Evolutionary conservation across 2,329 filamentous ascomycete genomes (phyloP).

Genomic region (Cadophora luteo-olivacea): DNA sequence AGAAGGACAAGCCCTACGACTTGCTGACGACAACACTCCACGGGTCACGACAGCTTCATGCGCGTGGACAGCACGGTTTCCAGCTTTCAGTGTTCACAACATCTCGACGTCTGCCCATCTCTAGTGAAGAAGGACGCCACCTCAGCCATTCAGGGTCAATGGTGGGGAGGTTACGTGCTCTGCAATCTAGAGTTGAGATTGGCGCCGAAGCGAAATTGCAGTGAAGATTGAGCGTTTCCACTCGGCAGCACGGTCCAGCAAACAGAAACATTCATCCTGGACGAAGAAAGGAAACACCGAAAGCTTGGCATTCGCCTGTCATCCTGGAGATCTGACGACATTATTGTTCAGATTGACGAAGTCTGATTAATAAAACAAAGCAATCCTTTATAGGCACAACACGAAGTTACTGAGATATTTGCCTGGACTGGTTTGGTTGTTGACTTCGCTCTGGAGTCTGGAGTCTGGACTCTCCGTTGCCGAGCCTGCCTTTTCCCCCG

Average conservation of each 20-base stretch:
- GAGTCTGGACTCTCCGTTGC: slow-evolving; percentile 8
- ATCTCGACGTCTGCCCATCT: slow-evolving; percentile 8
- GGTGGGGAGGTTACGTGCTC: slow-evolving; percentile 31
- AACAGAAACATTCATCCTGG: slow-evolving; percentile 6
- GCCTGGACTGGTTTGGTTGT: background rate
- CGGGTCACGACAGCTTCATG: slow-evolving; percentile 23
- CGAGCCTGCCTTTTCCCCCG: slow-evolving; percentile 7
- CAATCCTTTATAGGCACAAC: background rate
- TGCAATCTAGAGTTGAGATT: slow-evolving; percentile 31
- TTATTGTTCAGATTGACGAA: background rate
- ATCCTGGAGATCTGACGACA: background rate
- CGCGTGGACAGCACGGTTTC: slow-evolving; percentile 16
- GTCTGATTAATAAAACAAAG: slow-evolving; percentile 6
- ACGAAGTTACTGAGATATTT: background rate
- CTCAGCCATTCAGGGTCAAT: slow-evolving; percentile 12
- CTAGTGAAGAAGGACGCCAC: background rate
- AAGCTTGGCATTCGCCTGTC: background rate
- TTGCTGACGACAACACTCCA: slow-evolving; percentile 22
- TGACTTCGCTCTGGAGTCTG: background rate
- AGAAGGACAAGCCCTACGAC: slow-evolving; percentile 9
- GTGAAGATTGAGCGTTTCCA: slow-evolving; percentile 21
- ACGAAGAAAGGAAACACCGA: slow-evolving; percentile 4
- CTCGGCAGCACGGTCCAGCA: slow-evolving; percentile 18
- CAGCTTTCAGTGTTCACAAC: background rate
- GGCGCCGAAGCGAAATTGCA: slow-evolving; percentile 34